Conservation (phyloP, 495 filamentous ascomycete species). For the Penicillium soppii region DNA sequence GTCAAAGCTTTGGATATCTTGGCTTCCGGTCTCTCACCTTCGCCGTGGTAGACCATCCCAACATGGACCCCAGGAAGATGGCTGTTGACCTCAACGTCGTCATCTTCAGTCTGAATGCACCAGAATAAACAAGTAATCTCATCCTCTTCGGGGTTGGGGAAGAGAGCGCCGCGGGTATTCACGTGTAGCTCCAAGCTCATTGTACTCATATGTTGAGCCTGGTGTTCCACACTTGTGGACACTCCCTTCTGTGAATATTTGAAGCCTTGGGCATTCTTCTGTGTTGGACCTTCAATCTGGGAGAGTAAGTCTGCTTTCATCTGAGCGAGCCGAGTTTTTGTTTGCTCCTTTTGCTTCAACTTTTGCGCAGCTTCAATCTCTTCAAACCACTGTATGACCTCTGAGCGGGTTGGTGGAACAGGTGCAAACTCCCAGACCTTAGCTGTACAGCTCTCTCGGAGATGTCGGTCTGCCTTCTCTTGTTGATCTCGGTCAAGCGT, state of each 20-base stretch:
- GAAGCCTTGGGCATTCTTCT: slow-evolving; percentile 78
- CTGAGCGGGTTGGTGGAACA: slow-evolving; percentile 66
- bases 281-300: slow-evolving; percentile 88
- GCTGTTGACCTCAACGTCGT: slow-evolving; percentile 51
- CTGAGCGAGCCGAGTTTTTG: slow-evolving; percentile 5
- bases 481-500: slow-evolving; percentile 50
- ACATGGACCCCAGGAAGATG: slow-evolving; percentile 51
- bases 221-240: slow-evolving; percentile 75
- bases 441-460: slow-evolving; percentile 37
- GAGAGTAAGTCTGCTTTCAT: slow-evolving; percentile 53
- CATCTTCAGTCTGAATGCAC: slow-evolving; percentile 77
- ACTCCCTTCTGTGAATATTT: slow-evolving; percentile 81
- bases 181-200: slow-evolving; percentile 97
- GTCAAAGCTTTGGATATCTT: slow-evolving; percentile 47
- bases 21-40: slow-evolving; percentile 44
- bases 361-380: slow-evolving; percentile 25
- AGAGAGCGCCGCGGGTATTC: slow-evolving; percentile 76
- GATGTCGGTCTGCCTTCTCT: slow-evolving; percentile 45
- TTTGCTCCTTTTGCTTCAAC: slow-evolving; percentile 1
- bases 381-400: slow-evolving; percentile 70
- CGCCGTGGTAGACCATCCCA: slow-evolving; percentile 53
- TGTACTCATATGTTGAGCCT: slow-evolving; percentile 91
- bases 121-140: slow-evolving; percentile 90
- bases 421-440: slow-evolving; percentile 45
- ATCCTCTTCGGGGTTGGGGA: slow-evolving; percentile 86